A percentile compares a stretch with the other conserved stretches of the same genome.
Conservation (phyloP, 257 asterid genomes). For the Scutellaria barbata region DNA sequence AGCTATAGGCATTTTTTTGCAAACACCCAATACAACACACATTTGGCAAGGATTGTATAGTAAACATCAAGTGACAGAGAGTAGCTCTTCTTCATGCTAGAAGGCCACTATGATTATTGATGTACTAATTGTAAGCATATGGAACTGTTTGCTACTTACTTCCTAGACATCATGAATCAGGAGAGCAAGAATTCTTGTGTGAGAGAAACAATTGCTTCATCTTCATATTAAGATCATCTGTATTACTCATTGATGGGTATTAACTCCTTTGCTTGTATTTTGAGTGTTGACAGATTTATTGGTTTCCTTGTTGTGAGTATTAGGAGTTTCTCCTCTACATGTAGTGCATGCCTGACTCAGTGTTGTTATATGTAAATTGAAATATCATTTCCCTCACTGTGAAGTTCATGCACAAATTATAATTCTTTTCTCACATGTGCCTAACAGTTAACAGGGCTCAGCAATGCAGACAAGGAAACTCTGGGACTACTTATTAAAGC, state of each 20-base stretch:
- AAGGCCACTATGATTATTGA: background rate
- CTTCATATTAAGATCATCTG: background rate
- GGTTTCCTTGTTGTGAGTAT: background rate
- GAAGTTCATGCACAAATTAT: background rate
- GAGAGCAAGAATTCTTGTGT: background rate
- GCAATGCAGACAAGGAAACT: conserved; percentile 74
- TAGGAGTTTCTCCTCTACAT: background rate
- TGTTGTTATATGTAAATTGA: conserved; percentile 35
- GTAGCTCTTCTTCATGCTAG: background rate
- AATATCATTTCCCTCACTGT: conserved; percentile 22
- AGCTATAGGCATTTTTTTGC: background rate
- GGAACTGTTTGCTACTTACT: background rate
- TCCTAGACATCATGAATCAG: background rate
- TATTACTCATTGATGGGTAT: background rate
- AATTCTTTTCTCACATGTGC: conserved; percentile 10
- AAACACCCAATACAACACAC: background rate
- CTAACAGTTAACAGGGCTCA: conserved; percentile 72
- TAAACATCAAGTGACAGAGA: background rate
- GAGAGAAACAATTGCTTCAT: background rate
- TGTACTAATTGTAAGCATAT: background rate
- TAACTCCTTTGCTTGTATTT: background rate
- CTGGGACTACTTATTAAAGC: conserved; percentile 67
- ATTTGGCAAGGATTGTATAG: background rate
- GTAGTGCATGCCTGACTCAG: background rate
- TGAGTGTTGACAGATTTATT: background rate